Percentiles rank a stretch among this genome's conserved stretches.
Evolutionary conservation across 1,139 yeast species (phyloP).

Genomic region (Taphrina wiesneri): DNA sequence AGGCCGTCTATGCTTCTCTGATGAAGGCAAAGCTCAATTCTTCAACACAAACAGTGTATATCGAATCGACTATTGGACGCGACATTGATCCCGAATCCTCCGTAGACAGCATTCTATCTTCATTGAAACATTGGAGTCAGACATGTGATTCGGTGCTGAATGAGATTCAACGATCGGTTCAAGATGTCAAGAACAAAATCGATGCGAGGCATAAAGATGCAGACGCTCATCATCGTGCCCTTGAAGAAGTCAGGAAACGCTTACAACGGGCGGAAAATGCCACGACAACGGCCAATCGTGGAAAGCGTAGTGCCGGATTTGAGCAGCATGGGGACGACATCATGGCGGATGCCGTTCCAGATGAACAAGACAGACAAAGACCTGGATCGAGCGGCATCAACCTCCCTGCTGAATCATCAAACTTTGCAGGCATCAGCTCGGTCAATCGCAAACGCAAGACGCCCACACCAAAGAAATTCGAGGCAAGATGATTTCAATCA

Average conservation of each 20-base stretch:
- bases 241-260: not conserved
- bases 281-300: not conserved
- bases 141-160: constrained; percentile 13
- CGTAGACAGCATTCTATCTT: not conserved
- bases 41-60: constrained; percentile 2
- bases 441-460: constrained; percentile 7
- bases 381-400: not conserved
- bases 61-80: constrained; percentile 12
- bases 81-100: constrained; percentile 5
- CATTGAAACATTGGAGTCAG: not conserved
- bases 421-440: not conserved
- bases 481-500: not conserved
- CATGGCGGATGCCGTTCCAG: not conserved
- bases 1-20: constrained; percentile 22
- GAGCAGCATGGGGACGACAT: constrained; percentile 4
- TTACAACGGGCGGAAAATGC: not conserved
- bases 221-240: not conserved
- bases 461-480: not conserved
- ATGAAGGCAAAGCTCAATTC: constrained; percentile 20
- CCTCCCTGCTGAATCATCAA: not conserved
- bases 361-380: not conserved
- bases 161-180: not conserved
- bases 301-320: not conserved
- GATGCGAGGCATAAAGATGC: not conserved
- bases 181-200: not conserved